Base-by-base conservation (phyloP, 1,284 basidiomycete species). In the Limonomyces culmigenus region DNA sequence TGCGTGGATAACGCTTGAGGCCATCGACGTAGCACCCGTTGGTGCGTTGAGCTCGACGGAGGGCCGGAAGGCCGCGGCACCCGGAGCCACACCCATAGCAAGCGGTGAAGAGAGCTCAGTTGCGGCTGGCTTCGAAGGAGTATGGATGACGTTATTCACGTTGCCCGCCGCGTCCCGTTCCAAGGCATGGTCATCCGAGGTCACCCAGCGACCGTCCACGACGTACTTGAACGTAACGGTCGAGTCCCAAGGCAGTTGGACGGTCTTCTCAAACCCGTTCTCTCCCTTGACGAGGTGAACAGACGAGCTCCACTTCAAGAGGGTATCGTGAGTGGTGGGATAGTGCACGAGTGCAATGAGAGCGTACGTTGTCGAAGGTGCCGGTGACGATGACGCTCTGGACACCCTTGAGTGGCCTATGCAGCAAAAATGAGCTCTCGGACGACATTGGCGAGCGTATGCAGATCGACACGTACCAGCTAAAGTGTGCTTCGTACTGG, bases 181-280 rank as follows among this genome's bases (percentile, higher is more conserved):
- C 36, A 70, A 74, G 4, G 76, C 73, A 41, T 62, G 61, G 41
- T 63, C 62, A 31, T 65, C 59, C 36, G 63, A 62, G 33, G 67
- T 65, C 27, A 58, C 47, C 81, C 81, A 86, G 39, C 53, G 49
- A 20, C 75, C 78, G 47, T 86, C 83, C 37, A 86, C 79, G 50
- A 85, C 60, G 49, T 73, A 86, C 54, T 86, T 86, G 69, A 78
- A 86, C 5, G 58, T 47, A 41, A 81, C 56, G 46, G 70, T 76
- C 36, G 66, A 50, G 35, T 60, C 66, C 68, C 72, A 84, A 3
- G 79, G 76, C 20, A 83, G 58, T 38, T 56, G 50, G 16, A 69
- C 58, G 11, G 53, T 60, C 19, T 63, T 69, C 41, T 63, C 59
- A 51, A 81, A 85, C 5, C 73, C 74, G 35, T 55, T 46, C 15